A percentile compares a stretch with the other conserved stretches of the same genome.
Conservation (phyloP, 805 yeast species). For the Yamadazyma kitorensis region DNA sequence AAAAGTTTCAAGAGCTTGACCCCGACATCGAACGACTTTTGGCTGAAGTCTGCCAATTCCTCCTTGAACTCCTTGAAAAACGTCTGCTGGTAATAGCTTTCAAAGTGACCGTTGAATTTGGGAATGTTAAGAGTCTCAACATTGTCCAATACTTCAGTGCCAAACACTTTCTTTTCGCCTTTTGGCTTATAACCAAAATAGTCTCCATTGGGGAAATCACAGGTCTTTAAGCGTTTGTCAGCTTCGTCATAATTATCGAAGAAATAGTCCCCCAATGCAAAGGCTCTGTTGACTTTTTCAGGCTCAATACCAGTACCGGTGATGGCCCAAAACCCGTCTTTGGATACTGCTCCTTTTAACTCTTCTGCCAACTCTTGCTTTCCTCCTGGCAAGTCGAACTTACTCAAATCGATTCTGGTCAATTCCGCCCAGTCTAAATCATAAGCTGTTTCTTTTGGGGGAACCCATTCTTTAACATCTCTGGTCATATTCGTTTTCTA, state of each 20-base stretch:
- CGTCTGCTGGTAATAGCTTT: constrained; percentile 15
- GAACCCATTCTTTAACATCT: constrained; percentile 15
- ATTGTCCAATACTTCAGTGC: constrained; percentile 26
- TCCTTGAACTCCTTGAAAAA: constrained; percentile 19
- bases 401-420: constrained; percentile 23
- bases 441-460: constrained; percentile 25
- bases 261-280: constrained; percentile 26
- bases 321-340: constrained; percentile 33
- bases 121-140: constrained; percentile 31
- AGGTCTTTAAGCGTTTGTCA: constrained; percentile 23
- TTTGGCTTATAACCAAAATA: constrained; percentile 32
- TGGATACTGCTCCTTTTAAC: constrained; percentile 22
- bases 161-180: constrained; percentile 29
- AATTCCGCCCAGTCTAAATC: constrained; percentile 31
- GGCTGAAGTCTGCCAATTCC: constrained; percentile 20
- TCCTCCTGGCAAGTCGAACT: constrained; percentile 25
- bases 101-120: constrained; percentile 23
- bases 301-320: constrained; percentile 22
- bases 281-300: constrained; percentile 23
- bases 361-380: constrained; percentile 25
- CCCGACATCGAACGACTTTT: constrained; percentile 17
- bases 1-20: constrained; percentile 21
- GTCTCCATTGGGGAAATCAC: constrained; percentile 26
- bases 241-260: constrained; percentile 22
- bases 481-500: constrained; percentile 5